Conservation (phyloP, 1,284 basidiomycete species). For the Rhodotorula sp. region DNA sequence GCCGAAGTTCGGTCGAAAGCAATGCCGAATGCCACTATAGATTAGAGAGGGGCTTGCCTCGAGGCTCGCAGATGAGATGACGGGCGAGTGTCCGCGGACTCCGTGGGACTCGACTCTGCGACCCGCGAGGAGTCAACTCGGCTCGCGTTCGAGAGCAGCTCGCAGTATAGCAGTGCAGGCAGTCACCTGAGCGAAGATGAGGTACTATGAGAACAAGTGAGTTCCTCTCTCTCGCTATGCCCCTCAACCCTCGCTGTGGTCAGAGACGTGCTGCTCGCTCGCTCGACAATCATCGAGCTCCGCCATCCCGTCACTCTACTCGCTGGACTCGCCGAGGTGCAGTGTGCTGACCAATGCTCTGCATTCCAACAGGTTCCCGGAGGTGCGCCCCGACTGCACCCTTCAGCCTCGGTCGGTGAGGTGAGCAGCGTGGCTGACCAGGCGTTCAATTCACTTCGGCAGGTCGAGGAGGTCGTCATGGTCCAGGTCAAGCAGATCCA, state of each 20-base stretch:
- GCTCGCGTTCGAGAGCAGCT: no score
- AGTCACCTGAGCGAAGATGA: constrained; percentile 2
- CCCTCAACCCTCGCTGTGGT: neutral
- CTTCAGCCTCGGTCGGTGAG: neutral
- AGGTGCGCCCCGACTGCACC: constrained; percentile 42
- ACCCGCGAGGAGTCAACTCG: no score
- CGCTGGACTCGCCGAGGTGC: neutral
- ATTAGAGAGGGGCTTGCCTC: no score
- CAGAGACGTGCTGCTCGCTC: neutral
- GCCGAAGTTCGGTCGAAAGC: no score
- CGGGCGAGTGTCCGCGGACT: no score
- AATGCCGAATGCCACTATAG: no score
- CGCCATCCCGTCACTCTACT: neutral
- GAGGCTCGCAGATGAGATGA: no score
- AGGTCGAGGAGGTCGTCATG: constrained; percentile 98
- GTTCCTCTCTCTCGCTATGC: neutral
- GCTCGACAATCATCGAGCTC: neutral
- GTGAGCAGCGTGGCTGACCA: neutral
- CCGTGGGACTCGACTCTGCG: no score
- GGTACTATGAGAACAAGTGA: constrained; percentile 35
- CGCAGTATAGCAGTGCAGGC: neutral
- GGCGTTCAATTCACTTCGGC: neutral
- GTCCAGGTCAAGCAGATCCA: constrained; percentile 98
- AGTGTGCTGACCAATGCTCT: neutral
- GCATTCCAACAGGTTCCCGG: constrained; percentile 49